A percentile compares a stretch with the other conserved stretches of the same genome.
phyloP scores from a whole-genome alignment of 352 stramenopile genomes.

The Globisporangium mamillatum region DNA sequence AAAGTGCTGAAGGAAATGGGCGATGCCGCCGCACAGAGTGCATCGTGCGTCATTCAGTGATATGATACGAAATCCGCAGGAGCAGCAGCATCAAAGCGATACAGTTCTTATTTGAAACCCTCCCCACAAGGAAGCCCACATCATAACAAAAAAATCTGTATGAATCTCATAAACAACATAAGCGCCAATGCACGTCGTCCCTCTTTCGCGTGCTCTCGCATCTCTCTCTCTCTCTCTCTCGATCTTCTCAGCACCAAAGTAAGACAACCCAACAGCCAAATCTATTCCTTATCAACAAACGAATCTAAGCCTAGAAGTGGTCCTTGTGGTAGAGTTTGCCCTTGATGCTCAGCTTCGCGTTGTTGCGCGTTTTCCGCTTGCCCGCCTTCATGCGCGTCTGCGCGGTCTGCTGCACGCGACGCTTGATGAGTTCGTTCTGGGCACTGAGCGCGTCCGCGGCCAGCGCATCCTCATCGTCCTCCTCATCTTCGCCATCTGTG shows the following conservation, averaged over 20 bases:
- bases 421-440: constrained; percentile 79
- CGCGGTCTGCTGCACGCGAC: constrained; percentile 73
- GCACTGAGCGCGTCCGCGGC: constrained; percentile 36
- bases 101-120: constrained; percentile 6
- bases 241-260: background rate
- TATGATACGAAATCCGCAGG: background rate
- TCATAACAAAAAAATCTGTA: constrained; percentile 15
- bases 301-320: constrained; percentile 46
- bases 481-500: constrained; percentile 7
- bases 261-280: background rate
- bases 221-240: background rate
- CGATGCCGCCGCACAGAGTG: constrained; percentile 82
- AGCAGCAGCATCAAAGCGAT: constrained; percentile 3
- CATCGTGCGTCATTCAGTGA: constrained; percentile 85
- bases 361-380: constrained; percentile 71
- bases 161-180: constrained; percentile 37
- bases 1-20: constrained; percentile 93
- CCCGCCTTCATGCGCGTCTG: constrained; percentile 50
- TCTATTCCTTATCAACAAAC: background rate
- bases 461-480: constrained; percentile 21
- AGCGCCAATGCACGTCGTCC: constrained; percentile 25
- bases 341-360: constrained; percentile 85
- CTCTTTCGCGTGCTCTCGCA: background rate
- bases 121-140: background rate
- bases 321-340: constrained; percentile 82